Evolutionary conservation across 768 basidiomycete species (phyloP), one percentile per base, ranked within the genome.

Genomic region (Cystobasidium tubakii): DNA sequence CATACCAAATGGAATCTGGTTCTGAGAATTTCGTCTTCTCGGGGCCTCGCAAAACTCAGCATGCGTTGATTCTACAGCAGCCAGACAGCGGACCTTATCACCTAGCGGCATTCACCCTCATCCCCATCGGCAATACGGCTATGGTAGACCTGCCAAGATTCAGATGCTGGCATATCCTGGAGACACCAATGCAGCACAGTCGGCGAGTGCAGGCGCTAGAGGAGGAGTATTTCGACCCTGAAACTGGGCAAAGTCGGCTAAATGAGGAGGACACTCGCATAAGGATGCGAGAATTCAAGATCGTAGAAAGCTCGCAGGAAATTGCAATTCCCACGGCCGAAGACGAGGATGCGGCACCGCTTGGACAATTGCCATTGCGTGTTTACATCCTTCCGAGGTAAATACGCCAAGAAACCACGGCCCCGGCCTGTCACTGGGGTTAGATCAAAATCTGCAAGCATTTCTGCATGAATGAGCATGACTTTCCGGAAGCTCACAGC

Each of bases 1-100:
- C 86, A 13, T 84, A 92, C 10, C 86, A 88, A 39, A 84, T 93
- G 33, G 92, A 95, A 67, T 84, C 69, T 4, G 69, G 87, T 0
- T 81, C 85, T 15, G 90, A 90, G 50, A 84, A 85, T n/a, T 95
- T 96, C 80, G 86, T 93, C 19, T 86, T 92, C 53, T 86, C 90
- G 1, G 93, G 94, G 0, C 79, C 89, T 42, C 84, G 90, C 60
- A 85, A 83, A 62, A 86, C 87, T 1, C 85, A 87, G 12, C 76
- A 91, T 10, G 88, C 90, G 1, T 81, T 89, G 55, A 82, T 97
- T n/a, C 82, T 90, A 53, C 89, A 92, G 0, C 88, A 88, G 4
- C 82, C 73, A 10, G 55, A 39, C 25, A 31, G 39, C 25, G 62
- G 27, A 19, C 23, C n/a, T 3, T 23, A 46, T 53, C 33, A 36